These are phyloP conservation scores for Yamadazyma friedrichii DNA, from an alignment of 1,139 yeast genomes.

Conservation along the genomic window DNA sequence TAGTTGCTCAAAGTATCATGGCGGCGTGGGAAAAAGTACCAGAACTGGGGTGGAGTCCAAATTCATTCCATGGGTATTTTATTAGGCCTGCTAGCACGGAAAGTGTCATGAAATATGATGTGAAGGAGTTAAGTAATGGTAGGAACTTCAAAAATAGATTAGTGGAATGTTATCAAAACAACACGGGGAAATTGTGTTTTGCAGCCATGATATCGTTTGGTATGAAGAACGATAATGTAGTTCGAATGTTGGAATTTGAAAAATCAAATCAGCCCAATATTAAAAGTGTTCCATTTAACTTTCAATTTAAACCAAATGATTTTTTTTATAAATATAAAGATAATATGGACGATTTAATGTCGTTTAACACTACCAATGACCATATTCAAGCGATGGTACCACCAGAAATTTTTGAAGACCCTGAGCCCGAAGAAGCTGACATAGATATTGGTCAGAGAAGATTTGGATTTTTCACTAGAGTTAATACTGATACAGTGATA, in stretches of 20 bases:
- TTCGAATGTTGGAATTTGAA: constrained; percentile 15
- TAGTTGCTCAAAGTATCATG: constrained; percentile 41
- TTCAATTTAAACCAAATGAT: constrained; percentile 31
- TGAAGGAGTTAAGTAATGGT: constrained; percentile 31
- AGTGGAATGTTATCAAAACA: constrained; percentile 34
- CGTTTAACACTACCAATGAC: constrained; percentile 31
- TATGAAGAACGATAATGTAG: constrained; percentile 24
- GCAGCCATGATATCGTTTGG: constrained; percentile 37
- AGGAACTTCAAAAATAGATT: constrained; percentile 36
- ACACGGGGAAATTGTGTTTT: constrained; percentile 30
- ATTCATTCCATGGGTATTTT: constrained; percentile 42
- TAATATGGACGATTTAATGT: constrained; percentile 26
- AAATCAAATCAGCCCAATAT: constrained; percentile 10
- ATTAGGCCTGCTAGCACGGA: constrained; percentile 36
- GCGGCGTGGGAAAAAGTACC: constrained; percentile 32
- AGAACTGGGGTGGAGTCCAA: constrained; percentile 27
- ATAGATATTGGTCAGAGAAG: constrained; percentile 28
- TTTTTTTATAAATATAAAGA: constrained; percentile 33
- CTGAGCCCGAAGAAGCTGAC: constrained; percentile 18
- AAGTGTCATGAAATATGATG: constrained; percentile 36
- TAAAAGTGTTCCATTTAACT: constrained; percentile 27
- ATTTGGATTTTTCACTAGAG: constrained; percentile 35
- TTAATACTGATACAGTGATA: constrained; percentile 28
- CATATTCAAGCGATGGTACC: constrained; percentile 32
- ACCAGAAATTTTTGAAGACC: constrained; percentile 25